phyloP scores from a whole-genome alignment of 805 yeast genomes.

The Zygoascus flipseniorum region DNA sequence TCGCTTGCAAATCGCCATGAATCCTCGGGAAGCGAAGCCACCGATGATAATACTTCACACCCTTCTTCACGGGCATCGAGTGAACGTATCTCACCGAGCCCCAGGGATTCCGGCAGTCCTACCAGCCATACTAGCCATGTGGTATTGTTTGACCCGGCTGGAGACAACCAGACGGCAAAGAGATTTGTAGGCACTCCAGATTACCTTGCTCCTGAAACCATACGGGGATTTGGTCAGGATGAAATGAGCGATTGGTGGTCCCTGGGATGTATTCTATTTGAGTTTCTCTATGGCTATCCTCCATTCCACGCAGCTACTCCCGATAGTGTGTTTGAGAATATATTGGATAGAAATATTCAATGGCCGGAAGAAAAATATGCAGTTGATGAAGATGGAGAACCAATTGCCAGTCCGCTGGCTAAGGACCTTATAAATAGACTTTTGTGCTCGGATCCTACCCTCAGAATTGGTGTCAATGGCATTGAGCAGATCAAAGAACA shows the following conservation, averaged over 20 bases:
- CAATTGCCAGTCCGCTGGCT: constrained; percentile 48
- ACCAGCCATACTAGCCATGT: background rate
- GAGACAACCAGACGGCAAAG: constrained; percentile 40
- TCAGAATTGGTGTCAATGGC: constrained; percentile 67
- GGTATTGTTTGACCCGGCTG: constrained; percentile 61
- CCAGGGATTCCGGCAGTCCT: background rate
- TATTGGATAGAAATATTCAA: constrained; percentile 60
- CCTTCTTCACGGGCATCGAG: constrained; percentile 16
- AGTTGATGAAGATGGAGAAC: constrained; percentile 13
- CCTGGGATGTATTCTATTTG: constrained; percentile 89
- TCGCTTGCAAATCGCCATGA: constrained; percentile 1
- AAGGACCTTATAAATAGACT: constrained; percentile 62
- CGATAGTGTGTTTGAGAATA: constrained; percentile 72
- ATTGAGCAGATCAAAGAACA: constrained; percentile 72
- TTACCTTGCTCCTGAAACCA: constrained; percentile 94
- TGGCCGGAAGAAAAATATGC: constrained; percentile 56
- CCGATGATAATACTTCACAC: constrained; percentile 29
- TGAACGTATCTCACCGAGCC: constrained; percentile 13
- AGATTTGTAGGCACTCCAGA: constrained; percentile 96
- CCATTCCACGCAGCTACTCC: constrained; percentile 86
- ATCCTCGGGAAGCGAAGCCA: constrained; percentile 21
- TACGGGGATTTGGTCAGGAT: constrained; percentile 73
- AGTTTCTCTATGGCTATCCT: constrained; percentile 84
- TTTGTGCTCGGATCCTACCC: constrained; percentile 51
- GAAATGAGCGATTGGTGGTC: constrained; percentile 99